Conservation (phyloP, 129 eudicot genomes). For the Artemisia tridentata region DNA sequence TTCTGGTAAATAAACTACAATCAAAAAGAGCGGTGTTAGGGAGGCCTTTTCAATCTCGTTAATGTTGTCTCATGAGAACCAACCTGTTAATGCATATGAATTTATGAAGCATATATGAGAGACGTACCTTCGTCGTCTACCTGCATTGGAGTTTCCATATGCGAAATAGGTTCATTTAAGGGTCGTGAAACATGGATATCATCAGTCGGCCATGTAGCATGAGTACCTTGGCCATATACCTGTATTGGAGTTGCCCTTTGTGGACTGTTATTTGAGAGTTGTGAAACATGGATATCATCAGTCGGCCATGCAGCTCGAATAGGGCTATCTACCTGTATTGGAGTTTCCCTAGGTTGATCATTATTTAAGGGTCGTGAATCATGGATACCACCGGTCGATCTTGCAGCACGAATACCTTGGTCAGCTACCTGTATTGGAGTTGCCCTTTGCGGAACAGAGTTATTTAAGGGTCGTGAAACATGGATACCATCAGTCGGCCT, state of each 20-base stretch:
- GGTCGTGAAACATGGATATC: slow-evolving; percentile 32
- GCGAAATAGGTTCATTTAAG: slow-evolving; percentile 21
- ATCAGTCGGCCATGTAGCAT: slow-evolving; percentile 72
- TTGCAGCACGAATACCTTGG: slow-evolving; percentile 74
- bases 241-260: slow-evolving; percentile 32
- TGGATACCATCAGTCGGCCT: slow-evolving; percentile 46
- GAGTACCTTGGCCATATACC: slow-evolving; percentile 32
- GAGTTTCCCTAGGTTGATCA: slow-evolving; percentile 27
- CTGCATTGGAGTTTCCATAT: slow-evolving; percentile 36
- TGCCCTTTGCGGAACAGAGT: slow-evolving; percentile 29
- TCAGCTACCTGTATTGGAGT: slow-evolving; percentile 17
- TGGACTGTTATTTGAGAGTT: slow-evolving; percentile 13
- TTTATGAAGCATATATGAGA: neutral
- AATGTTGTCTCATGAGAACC: slow-evolving; percentile 84
- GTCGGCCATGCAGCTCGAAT: slow-evolving; percentile 82
- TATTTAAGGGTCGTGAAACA: slow-evolving; percentile 29
- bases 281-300: slow-evolving; percentile 28
- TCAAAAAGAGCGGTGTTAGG: slow-evolving; percentile 65
- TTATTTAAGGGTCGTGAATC: slow-evolving; percentile 28
- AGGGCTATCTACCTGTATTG: slow-evolving; percentile 18
- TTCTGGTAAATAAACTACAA: slow-evolving; percentile 58
- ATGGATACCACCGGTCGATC: slow-evolving; percentile 43
- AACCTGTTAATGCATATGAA: slow-evolving; percentile 40
- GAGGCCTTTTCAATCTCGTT: slow-evolving; percentile 68
- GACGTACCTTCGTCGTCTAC: slow-evolving; percentile 53